Evolutionary conservation across 2,329 filamentous ascomycete species (phyloP).

Genomic region (Pyrenochaeta sp.): DNA sequence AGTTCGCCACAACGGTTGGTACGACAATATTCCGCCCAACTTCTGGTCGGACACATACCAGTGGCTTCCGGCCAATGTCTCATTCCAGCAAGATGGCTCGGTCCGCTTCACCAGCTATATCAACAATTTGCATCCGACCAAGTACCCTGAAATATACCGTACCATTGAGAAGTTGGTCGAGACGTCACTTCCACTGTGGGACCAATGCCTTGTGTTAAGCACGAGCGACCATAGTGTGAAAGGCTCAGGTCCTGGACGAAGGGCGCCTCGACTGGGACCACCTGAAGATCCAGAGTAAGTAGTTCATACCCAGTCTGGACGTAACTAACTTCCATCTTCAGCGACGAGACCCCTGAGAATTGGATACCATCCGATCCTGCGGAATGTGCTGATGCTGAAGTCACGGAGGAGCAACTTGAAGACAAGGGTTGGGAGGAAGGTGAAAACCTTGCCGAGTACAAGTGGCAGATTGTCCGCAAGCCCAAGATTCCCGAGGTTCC

Average conservation of each 20-base stretch:
- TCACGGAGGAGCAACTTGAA: conserved; percentile 1
- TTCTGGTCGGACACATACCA: conserved; percentile 46
- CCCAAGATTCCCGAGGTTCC: conserved; percentile 16
- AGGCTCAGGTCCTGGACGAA: conserved; percentile 17
- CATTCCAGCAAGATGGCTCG: conserved; percentile 45
- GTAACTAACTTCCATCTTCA: conserved; percentile 2
- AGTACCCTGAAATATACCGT: conserved; percentile 24
- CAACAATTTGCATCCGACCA: conserved; percentile 61
- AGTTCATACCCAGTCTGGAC: background rate
- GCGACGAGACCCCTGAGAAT: conserved; percentile 19
- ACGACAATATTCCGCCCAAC: conserved; percentile 12
- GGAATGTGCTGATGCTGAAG: conserved; percentile 6
- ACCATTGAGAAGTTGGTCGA: conserved; percentile 29
- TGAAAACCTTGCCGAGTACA: conserved; percentile 7
- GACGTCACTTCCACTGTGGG: conserved; percentile 29
- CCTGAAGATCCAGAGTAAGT: conserved; percentile 10
- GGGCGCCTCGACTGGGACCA: conserved; percentile 9
- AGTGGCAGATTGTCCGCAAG: conserved; percentile 27
- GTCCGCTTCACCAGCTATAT: conserved; percentile 59
- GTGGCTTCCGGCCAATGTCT: conserved; percentile 61
- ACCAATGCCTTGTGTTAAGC: conserved; percentile 22
- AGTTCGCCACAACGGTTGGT: conserved; percentile 3
- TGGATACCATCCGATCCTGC: conserved; percentile 18
- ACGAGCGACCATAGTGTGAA: background rate
- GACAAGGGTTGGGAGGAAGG: conserved; percentile 7